phyloP scores from a whole-genome alignment of 176 grass and related monocot genomes.

The Triticum urartu region DNA sequence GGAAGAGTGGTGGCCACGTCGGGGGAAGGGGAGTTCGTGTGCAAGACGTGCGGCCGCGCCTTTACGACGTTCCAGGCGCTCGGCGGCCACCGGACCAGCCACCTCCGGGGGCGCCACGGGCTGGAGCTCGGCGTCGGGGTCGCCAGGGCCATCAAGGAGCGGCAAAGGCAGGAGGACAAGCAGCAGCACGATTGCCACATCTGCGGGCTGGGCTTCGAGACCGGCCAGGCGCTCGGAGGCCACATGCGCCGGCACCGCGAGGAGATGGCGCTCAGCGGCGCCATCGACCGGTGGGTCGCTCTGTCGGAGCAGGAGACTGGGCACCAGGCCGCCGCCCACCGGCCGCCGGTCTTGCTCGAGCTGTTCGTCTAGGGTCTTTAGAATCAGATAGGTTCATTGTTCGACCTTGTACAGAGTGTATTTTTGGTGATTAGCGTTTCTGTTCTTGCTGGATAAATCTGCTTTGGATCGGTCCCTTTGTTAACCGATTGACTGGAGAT shows the following conservation, averaged over 20 bases:
- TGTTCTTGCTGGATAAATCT: too few relatives aligned
- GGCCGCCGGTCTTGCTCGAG: constrained; percentile 15
- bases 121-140: constrained; percentile 39
- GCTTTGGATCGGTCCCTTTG: too few relatives aligned
- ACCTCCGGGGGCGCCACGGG: constrained; percentile 39
- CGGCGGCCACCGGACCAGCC: constrained; percentile 60
- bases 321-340: not conserved
- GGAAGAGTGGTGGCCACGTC: too few relatives aligned
- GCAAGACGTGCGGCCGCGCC: too few relatives aligned
- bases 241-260: constrained; percentile 64
- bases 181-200: constrained; percentile 46
- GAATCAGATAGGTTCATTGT: too few relatives aligned
- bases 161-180: constrained; percentile 16
- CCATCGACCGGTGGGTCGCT: not conserved
- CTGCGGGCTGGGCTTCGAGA: constrained; percentile 52
- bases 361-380: too few relatives aligned
- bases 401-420: too few relatives aligned
- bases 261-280: not conserved
- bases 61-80: constrained; percentile 51
- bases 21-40: too few relatives aligned
- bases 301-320: too few relatives aligned
- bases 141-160: constrained; percentile 23
- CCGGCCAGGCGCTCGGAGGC: constrained; percentile 62
- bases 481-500: too few relatives aligned
- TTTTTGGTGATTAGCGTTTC: too few relatives aligned